Percentiles rank a stretch among this genome's conserved stretches.
Evolutionary conservation across 2,329 filamentous ascomycete genomes (phyloP).

Genomic region (Bipolaris gigantea): DNA sequence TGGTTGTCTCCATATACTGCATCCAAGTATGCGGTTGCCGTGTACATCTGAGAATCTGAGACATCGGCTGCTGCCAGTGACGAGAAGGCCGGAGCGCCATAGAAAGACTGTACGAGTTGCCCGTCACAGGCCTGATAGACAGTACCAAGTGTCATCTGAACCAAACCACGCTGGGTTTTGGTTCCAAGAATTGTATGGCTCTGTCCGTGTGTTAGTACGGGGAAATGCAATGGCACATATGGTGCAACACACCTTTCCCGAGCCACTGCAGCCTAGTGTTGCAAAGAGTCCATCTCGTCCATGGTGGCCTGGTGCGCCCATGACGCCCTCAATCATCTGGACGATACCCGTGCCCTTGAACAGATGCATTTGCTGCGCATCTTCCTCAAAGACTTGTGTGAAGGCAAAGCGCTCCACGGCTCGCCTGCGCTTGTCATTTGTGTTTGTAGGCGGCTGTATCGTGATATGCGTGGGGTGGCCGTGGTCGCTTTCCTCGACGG

Average conservation of each 20-base stretch:
- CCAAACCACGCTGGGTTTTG: slow-evolving; percentile 80
- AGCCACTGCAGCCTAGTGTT: slow-evolving; percentile 91
- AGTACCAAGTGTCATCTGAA: slow-evolving; percentile 87
- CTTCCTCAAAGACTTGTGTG: slow-evolving; percentile 88
- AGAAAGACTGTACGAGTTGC: slow-evolving; percentile 65
- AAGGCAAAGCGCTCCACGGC: slow-evolving; percentile 94
- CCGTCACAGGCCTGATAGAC: slow-evolving; percentile 79
- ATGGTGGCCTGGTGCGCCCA: slow-evolving; percentile 71
- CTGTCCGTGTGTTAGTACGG: slow-evolving; percentile 51
- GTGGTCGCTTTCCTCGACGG: slow-evolving; percentile 63
- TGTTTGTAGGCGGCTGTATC: slow-evolving; percentile 69
- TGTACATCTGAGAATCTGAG: slow-evolving; percentile 76
- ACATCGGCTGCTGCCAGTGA: slow-evolving; percentile 76
- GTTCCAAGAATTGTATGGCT: slow-evolving; percentile 95
- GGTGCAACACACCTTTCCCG: slow-evolving; percentile 73
- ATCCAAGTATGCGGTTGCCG: slow-evolving; percentile 77
- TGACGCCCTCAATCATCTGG: slow-evolving; percentile 75
- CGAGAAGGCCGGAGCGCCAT: slow-evolving; percentile 64
- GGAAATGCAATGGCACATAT: slow-evolving; percentile 1
- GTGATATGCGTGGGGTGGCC: slow-evolving; percentile 54
- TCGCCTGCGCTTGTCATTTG: slow-evolving; percentile 78
- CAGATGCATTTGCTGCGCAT: slow-evolving; percentile 79
- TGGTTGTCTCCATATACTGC: slow-evolving; percentile 70
- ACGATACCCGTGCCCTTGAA: slow-evolving; percentile 79
- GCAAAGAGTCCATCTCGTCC: slow-evolving; percentile 88